Base-by-base conservation (phyloP, 345 rosid genomes). In the Salix arbutifolia region DNA sequence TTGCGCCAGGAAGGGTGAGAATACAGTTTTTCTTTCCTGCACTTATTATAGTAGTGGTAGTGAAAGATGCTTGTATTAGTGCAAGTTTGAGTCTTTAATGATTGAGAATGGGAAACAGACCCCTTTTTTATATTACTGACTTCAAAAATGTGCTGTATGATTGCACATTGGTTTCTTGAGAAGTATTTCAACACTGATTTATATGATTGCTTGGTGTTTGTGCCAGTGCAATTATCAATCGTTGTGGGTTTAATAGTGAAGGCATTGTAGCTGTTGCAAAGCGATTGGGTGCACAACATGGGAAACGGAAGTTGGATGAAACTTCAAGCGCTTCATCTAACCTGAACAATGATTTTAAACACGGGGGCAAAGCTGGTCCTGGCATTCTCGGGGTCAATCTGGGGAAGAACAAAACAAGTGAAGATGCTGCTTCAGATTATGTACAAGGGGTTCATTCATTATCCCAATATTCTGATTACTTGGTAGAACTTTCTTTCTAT, bases 371-470 rank as follows among this genome's bases (percentile, higher is more conserved):
- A 86, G 97, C 98, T 77, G 98, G 99, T 71, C 98, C 97, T 75
- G 99, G 98, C 79, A 96, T 93, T 83, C 98, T 96, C 74, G 99
- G 98, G 65, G 97, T 93, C 67, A 93, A 93, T 83, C 94, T 93
- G 81, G 99, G 99, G 85, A 96, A 96, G 88, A 96, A 92, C 87
- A 96, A 96, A 88, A 87, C 91, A 23, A 96, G 93, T 86, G 98
- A 93, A 81, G 98, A 93, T 89, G 96, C 98, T 53, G 88, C 94
- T 71, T 87, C 91, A 38, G 98, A 96, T 82, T 96, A 93, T 85
- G 98, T 96, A 53, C 99, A 93, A 79, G 99, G 99, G 78, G 98
- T 96, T 86, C 99, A 93, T 84, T 89, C 95, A 53, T 84, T 96
- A 68, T 96, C 99, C 48, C 99, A 96, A 50, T 96, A 87, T 87